Percentiles rank a stretch among this genome's conserved stretches.
These are phyloP conservation scores for Xylaria longipes DNA, from an alignment of 495 filamentous ascomycete species.

Conservation along the genomic window DNA sequence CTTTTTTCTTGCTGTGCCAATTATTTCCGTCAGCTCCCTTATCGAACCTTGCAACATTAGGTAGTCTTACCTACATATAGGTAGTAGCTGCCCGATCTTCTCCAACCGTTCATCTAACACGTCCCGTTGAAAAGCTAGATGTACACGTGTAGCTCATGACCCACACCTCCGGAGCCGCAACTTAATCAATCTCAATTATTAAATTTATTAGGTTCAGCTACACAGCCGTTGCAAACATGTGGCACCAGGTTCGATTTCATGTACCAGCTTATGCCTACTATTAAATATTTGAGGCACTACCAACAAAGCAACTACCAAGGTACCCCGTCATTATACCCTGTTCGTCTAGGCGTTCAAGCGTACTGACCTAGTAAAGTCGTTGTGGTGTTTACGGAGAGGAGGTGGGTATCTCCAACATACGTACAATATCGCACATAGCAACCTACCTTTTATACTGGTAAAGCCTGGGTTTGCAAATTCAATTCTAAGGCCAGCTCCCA, in stretches of 20 bases:
- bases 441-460: not conserved
- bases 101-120: not conserved
- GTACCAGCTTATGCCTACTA: not conserved
- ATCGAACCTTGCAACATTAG: not conserved
- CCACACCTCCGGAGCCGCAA: slow-evolving; percentile 6
- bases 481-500: not conserved
- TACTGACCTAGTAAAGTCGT: not conserved
- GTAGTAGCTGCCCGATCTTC: not conserved
- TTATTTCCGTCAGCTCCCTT: not conserved
- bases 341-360: not conserved
- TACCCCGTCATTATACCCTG: not conserved
- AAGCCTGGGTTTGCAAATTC: not conserved
- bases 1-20: not conserved
- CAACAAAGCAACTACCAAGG: not conserved
- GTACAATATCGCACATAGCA: not conserved
- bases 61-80: too few species aligned
- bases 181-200: not conserved
- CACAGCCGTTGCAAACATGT: not conserved
- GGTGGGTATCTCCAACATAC: not conserved
- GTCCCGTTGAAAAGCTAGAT: not conserved
- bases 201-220: not conserved
- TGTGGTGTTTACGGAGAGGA: not conserved
- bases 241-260: not conserved
- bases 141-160: slow-evolving; percentile 3
- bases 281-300: not conserved